phyloP scores from a whole-genome alignment of 176 grass and related monocot genomes.

The Stipa capillata region DNA sequence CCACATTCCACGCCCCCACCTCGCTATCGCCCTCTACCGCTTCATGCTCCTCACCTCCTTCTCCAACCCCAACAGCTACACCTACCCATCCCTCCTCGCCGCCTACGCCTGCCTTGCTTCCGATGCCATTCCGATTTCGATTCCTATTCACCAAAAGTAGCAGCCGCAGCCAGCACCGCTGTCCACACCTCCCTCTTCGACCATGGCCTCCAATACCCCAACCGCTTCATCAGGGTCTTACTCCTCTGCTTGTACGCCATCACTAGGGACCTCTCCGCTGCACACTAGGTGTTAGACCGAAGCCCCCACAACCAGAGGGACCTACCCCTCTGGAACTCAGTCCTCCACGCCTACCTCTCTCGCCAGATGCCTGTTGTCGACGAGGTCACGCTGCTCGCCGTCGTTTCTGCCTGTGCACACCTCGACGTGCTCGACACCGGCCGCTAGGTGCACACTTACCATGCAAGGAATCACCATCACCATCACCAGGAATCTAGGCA shows the following conservation, averaged over 20 bases:
- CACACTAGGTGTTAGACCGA: conserved; percentile 28
- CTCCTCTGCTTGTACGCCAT: conserved; percentile 22
- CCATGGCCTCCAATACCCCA: background rate
- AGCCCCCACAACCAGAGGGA: conserved; percentile 8
- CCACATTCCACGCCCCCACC: conserved; percentile 11
- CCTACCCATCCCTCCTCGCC: conserved; percentile 26
- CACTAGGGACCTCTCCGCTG: background rate
- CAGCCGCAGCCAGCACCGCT: background rate
- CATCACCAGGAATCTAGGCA: conserved; percentile 21
- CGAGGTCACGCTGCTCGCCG: conserved; percentile 31
- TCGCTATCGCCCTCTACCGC: conserved; percentile 20
- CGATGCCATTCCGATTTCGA: background rate
- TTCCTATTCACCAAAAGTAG: background rate
- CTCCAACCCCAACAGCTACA: conserved; percentile 32
- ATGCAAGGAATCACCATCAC: background rate
- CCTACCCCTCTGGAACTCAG: conserved; percentile 34
- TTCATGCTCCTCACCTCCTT: conserved; percentile 13
- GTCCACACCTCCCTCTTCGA: conserved; percentile 33
- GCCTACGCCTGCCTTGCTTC: conserved; percentile 27
- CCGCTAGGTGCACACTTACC: conserved; percentile 25
- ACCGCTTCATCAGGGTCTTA: conserved; percentile 29
- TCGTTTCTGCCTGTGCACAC: conserved; percentile 30
- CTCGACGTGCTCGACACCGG: conserved; percentile 23
- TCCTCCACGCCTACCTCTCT: conserved; percentile 33
- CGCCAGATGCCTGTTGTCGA: conserved; percentile 10